phyloP scores from a whole-genome alignment of 805 yeast genomes.

The Nakazawaea ishiwadae region DNA sequence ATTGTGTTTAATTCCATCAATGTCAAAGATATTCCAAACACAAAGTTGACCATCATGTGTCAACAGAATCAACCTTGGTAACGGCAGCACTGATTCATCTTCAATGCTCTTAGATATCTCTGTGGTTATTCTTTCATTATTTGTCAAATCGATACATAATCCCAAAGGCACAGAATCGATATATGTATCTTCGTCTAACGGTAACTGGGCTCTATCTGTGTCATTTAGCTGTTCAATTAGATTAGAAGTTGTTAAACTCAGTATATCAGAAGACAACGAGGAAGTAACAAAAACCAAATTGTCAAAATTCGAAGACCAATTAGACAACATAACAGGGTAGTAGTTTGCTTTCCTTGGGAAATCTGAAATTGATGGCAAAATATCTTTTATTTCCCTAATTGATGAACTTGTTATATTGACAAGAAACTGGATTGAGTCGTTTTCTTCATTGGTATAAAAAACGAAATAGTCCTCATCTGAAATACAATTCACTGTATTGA shows the following conservation, averaged over 20 bases:
- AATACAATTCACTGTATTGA: constrained; percentile 18
- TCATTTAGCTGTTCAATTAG: constrained; percentile 57
- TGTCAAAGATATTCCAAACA: constrained; percentile 62
- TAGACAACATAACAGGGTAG: too few relatives aligned
- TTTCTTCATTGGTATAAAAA: constrained; percentile 29
- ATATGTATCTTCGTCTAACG: constrained; percentile 59
- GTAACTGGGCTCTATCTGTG: constrained; percentile 66
- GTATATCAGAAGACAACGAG: constrained; percentile 61
- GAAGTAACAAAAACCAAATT: constrained; percentile 53
- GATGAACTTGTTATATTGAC: constrained; percentile 15
- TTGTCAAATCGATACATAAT: constrained; percentile 53
- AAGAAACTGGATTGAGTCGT: constrained; percentile 23
- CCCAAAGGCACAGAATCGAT: constrained; percentile 75
- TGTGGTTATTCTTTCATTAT: constrained; percentile 36
- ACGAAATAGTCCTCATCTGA: constrained; percentile 17
- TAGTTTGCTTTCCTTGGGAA: constrained; percentile 42
- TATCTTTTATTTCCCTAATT: constrained; percentile 34
- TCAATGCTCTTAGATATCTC: constrained; percentile 35
- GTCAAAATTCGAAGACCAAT: too few relatives aligned
- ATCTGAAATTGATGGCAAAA: constrained; percentile 49
- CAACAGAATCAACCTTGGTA: constrained; percentile 63
- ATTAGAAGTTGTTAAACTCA: constrained; percentile 34
- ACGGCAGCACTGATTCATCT: constrained; percentile 49
- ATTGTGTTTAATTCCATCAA: constrained; percentile 39
- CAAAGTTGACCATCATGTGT: constrained; percentile 59